Evolutionary conservation across 2,329 filamentous ascomycete genomes (phyloP).

Genomic region (Chrysoporthe puriensis): DNA sequence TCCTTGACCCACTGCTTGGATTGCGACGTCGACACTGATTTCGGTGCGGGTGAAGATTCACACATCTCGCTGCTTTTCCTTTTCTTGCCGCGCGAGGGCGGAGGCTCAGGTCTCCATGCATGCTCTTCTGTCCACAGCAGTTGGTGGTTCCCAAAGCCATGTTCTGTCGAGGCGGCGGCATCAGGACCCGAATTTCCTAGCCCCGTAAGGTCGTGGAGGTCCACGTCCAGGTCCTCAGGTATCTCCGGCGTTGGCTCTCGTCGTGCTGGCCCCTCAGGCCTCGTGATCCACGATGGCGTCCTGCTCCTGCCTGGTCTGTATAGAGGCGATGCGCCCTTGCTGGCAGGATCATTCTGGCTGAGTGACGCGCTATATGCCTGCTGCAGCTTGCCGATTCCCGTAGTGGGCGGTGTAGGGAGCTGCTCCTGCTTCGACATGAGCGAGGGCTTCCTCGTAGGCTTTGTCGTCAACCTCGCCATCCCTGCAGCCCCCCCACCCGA

Average conservation of each 20-base stretch:
- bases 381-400: conserved; percentile 35
- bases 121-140: conserved; percentile 50
- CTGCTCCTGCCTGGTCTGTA: conserved; percentile 29
- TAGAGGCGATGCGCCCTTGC: conserved; percentile 21
- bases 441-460: conserved; percentile 49
- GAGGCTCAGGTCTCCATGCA: conserved; percentile 43
- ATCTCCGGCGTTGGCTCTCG: conserved; percentile 33
- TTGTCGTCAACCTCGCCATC: conserved; percentile 52
- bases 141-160: conserved; percentile 42
- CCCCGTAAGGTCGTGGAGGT: conserved; percentile 44
- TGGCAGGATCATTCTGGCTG: conserved; percentile 22
- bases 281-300: conserved; percentile 25
- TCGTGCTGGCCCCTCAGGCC: conserved; percentile 21
- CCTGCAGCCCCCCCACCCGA: conserved; percentile 33
- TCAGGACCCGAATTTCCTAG: conserved; percentile 36
- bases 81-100: conserved; percentile 50
- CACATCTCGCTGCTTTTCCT: conserved; percentile 55
- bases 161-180: conserved; percentile 33
- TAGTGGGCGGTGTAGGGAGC: conserved; percentile 44
- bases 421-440: conserved; percentile 48
- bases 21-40: conserved; percentile 42
- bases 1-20: conserved; percentile 33
- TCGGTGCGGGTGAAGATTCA: conserved; percentile 33
- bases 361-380: conserved; percentile 43
- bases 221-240: conserved; percentile 40